A percentile compares a stretch with the other conserved stretches of the same genome.
These are phyloP conservation scores for Aspergillus cejpii DNA, from an alignment of 2,329 filamentous ascomycete species.

Conservation along the genomic window DNA sequence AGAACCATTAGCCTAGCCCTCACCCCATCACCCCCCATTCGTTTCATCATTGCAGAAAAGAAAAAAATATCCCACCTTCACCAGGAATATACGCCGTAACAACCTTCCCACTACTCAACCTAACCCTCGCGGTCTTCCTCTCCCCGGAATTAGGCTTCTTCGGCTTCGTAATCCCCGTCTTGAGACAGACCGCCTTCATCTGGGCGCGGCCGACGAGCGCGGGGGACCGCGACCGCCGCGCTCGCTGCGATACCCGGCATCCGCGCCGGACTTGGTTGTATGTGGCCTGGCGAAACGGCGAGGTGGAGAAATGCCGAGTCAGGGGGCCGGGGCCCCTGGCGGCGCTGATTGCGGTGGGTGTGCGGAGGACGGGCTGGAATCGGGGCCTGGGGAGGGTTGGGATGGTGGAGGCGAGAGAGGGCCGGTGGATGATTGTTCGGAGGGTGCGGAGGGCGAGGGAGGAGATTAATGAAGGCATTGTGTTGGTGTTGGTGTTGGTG, in stretches of 20 bases:
- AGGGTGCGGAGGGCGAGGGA: slow-evolving; percentile 33
- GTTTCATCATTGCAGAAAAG: neutral
- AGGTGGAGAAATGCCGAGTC: slow-evolving; percentile 51
- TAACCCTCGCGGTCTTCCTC: slow-evolving; percentile 87
- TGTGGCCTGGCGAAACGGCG: slow-evolving; percentile 54
- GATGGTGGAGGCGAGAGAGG: slow-evolving; percentile 16
- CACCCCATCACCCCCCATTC: neutral
- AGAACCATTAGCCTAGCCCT: slow-evolving; percentile 11
- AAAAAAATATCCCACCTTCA: slow-evolving; percentile 55
- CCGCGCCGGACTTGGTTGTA: slow-evolving; percentile 69
- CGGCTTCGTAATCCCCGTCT: slow-evolving; percentile 86
- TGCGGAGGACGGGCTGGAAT: slow-evolving; percentile 29
- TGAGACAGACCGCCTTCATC: slow-evolving; percentile 92
- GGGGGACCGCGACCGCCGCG: slow-evolving; percentile 80
- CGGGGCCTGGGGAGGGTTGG: slow-evolving; percentile 21
- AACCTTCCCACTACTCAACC: slow-evolving; percentile 77
- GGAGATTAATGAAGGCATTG: slow-evolving; percentile 32
- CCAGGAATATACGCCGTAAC: slow-evolving; percentile 93
- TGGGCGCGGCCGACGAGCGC: slow-evolving; percentile 69
- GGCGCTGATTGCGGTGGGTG: slow-evolving; percentile 19
- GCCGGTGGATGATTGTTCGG: slow-evolving; percentile 29
- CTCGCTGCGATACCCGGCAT: slow-evolving; percentile 70
- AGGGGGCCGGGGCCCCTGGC: slow-evolving; percentile 15
- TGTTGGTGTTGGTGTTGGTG: slow-evolving; percentile 12
- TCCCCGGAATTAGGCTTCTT: slow-evolving; percentile 99